phyloP scores from a whole-genome alignment of 768 basidiomycete species.

The Amanita pallidorosea region DNA sequence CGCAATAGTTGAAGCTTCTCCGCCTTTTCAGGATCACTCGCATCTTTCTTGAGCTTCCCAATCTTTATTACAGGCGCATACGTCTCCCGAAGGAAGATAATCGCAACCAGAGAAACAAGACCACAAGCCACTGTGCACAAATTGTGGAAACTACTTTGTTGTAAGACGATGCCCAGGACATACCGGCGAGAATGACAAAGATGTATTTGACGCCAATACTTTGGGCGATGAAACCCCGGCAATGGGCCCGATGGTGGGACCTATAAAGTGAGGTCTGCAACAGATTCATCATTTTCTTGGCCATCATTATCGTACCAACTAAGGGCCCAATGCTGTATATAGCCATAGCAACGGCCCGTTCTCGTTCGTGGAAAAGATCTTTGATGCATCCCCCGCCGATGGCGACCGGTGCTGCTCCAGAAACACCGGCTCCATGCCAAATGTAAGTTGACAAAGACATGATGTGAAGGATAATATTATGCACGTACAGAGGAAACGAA shows the following conservation, averaged over 20 bases:
- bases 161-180: conserved; percentile 1
- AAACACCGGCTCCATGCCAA: conserved; percentile 42
- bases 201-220: conserved; percentile 51
- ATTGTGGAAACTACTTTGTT: background rate
- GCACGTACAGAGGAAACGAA: conserved; percentile 59
- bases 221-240: conserved; percentile 58
- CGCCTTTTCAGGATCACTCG: conserved; percentile 34
- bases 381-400: conserved; percentile 57
- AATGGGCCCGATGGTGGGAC: conserved; percentile 50
- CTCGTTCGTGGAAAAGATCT: conserved; percentile 52
- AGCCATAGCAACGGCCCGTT: conserved; percentile 55
- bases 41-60: conserved; percentile 22
- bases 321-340: conserved; percentile 55
- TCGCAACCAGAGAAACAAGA: conserved; percentile 32
- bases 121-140: conserved; percentile 25
- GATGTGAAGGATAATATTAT: background rate
- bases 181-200: conserved; percentile 39
- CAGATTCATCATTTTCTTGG: background rate
- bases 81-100: conserved; percentile 60
- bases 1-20: background rate
- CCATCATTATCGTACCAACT: conserved; percentile 25
- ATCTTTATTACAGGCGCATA: conserved; percentile 62
- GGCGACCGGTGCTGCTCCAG: conserved; percentile 54
- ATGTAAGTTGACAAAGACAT: background rate
- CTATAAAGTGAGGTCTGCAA: conserved; percentile 12